phyloP scores from a whole-genome alignment of 73 alveolate genomes.

The Effrenium voratum region DNA sequence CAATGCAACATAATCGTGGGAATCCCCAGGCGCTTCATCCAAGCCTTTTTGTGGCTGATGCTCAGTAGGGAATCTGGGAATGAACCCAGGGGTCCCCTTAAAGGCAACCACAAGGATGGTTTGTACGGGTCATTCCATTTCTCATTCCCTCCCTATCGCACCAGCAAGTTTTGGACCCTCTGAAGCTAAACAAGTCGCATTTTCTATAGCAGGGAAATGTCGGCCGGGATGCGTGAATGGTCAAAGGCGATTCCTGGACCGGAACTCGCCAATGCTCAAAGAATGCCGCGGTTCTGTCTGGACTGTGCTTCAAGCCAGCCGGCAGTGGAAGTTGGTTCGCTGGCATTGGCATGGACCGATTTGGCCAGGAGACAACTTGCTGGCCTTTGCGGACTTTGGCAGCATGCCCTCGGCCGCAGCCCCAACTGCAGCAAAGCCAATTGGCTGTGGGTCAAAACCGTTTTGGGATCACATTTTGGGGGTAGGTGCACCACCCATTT shows the following conservation, averaged over 20 bases:
- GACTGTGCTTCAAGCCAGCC: neutral
- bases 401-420: slow-evolving; percentile 87
- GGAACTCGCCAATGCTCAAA: neutral
- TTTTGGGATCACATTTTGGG: neutral
- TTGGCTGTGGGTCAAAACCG: neutral
- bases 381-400: slow-evolving; percentile 76
- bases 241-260: neutral
- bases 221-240: neutral
- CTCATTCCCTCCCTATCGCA: too few species aligned
- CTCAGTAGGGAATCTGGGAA: too few species aligned
- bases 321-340: neutral
- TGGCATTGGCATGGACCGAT: neutral
- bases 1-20: too few species aligned
- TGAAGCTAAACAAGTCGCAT: too few species aligned
- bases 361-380: slow-evolving; percentile 33
- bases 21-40: too few species aligned
- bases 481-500: neutral
- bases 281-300: neutral
- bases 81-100: too few species aligned
- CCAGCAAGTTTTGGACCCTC: too few species aligned
- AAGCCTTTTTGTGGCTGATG: too few species aligned
- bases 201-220: neutral
- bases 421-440: too few species aligned
- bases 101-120: too few species aligned
- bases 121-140: too few species aligned